Conservation (phyloP, 1,139 yeast species). For the Neolecta irregularis region DNA sequence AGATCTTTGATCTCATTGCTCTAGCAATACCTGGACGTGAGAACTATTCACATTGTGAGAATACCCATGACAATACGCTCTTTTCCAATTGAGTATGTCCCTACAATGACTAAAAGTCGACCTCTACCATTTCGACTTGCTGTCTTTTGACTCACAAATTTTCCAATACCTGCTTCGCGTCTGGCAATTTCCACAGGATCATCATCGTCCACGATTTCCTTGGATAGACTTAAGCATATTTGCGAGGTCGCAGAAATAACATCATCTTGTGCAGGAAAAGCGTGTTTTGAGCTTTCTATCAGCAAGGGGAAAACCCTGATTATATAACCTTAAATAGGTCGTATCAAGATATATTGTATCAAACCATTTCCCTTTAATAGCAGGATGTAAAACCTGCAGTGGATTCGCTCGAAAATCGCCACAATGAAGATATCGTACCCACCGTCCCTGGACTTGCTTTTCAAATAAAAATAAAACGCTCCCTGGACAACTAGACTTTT, state of each 20-base stretch:
- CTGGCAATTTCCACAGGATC: constrained; percentile 6
- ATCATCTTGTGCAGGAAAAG: constrained; percentile 59
- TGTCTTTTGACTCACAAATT: constrained; percentile 1
- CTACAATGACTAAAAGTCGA: constrained; percentile 52
- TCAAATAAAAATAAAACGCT: constrained; percentile 68
- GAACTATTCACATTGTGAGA: neutral
- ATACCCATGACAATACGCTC: constrained; percentile 53
- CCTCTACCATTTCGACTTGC: constrained; percentile 15
- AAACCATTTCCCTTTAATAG: constrained; percentile 23
- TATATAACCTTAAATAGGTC: constrained; percentile 45
- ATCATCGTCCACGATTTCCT: constrained; percentile 20
- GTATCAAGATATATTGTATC: constrained; percentile 70
- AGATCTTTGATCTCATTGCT: constrained; percentile 37
- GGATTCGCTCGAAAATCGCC: constrained; percentile 75
- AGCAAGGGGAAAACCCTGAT: neutral
- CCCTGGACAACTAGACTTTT: constrained; percentile 56
- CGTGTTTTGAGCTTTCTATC: constrained; percentile 45
- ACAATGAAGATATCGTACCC: constrained; percentile 42
- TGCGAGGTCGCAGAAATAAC: constrained; percentile 47
- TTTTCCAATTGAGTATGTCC: constrained; percentile 84
- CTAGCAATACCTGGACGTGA: constrained; percentile 43
- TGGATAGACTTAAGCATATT: constrained; percentile 27
- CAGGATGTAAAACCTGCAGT: constrained; percentile 18
- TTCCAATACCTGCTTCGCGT: constrained; percentile 8
- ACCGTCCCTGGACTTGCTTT: constrained; percentile 28